Evolutionary conservation across 192 early-diverging fungal genomes (phyloP), one percentile per base, ranked within the genome.

Genomic region (Podila verticillata): DNA sequence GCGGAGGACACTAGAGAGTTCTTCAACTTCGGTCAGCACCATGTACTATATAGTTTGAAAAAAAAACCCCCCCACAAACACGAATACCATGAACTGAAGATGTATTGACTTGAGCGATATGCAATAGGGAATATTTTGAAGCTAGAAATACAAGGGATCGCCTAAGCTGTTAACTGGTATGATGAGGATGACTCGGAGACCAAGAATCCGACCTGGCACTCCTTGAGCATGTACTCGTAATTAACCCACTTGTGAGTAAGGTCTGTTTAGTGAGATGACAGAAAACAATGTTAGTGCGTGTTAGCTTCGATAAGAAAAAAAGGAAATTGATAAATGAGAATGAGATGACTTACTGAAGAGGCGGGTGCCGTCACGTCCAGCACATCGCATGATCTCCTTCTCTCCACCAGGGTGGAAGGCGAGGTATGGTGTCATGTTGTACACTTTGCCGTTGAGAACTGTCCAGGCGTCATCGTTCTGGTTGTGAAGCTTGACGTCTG

Each of bases 221-320:
- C 87, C 58, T 96, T 93, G 29, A 97, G 85, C 84, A 97, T 87
- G 24, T 83, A 88, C n/a, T 98, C 96, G 26, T 91, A 84, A 74
- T 99, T 99, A 24, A 99, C 96, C 98, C 98, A 99, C 61, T 93
- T 85, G 83, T 99, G 98, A 13, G 92, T 95, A 56, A 84, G 32
- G 82, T 88, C 88, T 89, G 10, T 1, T 6, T 54, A n/a, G 24
- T 7, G 20, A 26, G 6, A 24, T 24, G 24, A 54, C 22, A 26
- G 2, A 15, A 44, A 44, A 26, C 61, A 61, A 47, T n/a, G n/a
- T n/a, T 60, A 63, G 36, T 6, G 17, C n/a, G 26, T 30, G 31
- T 39, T 73, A 34, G 47, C 51, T 5, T 81, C 83, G 54, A 68
- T 62, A 28, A 10, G 28, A 57, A 29, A 29, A 24, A 4, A 17